phyloP scores from a whole-genome alignment of 805 yeast species.

The Saturnispora sekii region DNA sequence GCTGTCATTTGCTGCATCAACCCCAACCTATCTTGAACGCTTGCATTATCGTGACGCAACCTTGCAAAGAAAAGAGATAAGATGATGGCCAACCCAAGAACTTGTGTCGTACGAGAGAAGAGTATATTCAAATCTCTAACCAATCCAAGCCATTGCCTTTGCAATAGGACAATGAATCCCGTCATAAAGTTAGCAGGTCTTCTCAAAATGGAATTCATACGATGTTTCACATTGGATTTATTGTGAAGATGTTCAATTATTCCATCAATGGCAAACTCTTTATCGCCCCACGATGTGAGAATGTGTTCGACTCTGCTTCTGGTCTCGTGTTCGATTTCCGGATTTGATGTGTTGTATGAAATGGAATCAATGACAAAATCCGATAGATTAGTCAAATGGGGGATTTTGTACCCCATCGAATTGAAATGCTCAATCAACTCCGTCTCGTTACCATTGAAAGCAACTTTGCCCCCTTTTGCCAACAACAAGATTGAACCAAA shows the following conservation, averaged over 20 bases:
- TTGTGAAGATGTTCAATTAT: constrained; percentile 9
- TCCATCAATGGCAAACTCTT: background rate
- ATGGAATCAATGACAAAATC: constrained; percentile 66
- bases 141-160: constrained; percentile 35
- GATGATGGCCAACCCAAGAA: constrained; percentile 52
- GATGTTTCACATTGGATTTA: constrained; percentile 12
- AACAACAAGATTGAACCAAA: constrained; percentile 68
- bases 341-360: constrained; percentile 43
- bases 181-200: constrained; percentile 25
- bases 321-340: constrained; percentile 31
- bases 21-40: constrained; percentile 64
- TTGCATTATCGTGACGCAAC: constrained; percentile 34
- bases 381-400: constrained; percentile 57
- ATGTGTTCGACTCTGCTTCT: constrained; percentile 32
- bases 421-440: constrained; percentile 40
- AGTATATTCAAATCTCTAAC: constrained; percentile 47
- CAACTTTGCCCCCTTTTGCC: constrained; percentile 64
- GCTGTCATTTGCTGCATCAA: constrained; percentile 65
- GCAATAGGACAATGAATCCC: constrained; percentile 27
- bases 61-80: constrained; percentile 63
- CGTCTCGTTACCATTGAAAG: constrained; percentile 51
- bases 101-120: constrained; percentile 55
- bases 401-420: constrained; percentile 44
- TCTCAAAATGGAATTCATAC: constrained; percentile 24
- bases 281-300: constrained; percentile 29